Conservation (phyloP, 2,329 filamentous ascomycete genomes). For the Trichoderma asperellum region DNA sequence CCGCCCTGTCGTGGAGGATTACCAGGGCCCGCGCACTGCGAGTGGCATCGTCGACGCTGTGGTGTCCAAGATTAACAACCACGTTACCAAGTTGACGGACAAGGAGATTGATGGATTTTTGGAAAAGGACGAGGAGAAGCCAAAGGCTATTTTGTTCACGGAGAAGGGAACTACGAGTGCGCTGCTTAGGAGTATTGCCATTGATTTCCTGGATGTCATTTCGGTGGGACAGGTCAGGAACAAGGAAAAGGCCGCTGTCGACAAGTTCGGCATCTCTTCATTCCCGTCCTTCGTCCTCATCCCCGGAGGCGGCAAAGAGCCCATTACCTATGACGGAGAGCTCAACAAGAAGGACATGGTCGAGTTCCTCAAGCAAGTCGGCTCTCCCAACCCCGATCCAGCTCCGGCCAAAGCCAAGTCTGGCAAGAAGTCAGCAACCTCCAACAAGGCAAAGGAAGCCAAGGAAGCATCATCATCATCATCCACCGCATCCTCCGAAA, state of each 20-base stretch:
- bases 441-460: conserved; percentile 40
- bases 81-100: conserved; percentile 80
- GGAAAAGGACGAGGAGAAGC: conserved; percentile 68
- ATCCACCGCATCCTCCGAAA: conserved; percentile 39
- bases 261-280: conserved; percentile 73
- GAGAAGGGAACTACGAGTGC: conserved; percentile 89
- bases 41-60: conserved; percentile 87
- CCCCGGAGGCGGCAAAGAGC: conserved; percentile 69
- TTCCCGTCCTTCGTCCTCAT: conserved; percentile 84
- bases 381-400: conserved; percentile 77
- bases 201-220: conserved; percentile 85
- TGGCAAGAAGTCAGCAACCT: conserved; percentile 33
- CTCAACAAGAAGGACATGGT: conserved; percentile 83
- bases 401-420: conserved; percentile 48
- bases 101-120: conserved; percentile 79
- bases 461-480: conserved; percentile 31
- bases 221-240: conserved; percentile 79
- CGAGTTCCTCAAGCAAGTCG: conserved; percentile 79
- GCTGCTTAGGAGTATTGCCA: conserved; percentile 79
- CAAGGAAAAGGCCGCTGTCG: conserved; percentile 73
- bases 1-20: conserved; percentile 85
- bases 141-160: conserved; percentile 90
- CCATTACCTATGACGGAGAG: conserved; percentile 77
- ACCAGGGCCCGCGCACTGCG: conserved; percentile 81
- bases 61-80: conserved; percentile 85